Base-by-base conservation (phyloP, 1,284 basidiomycete species). In the Ceratobasidium sp. region DNA sequence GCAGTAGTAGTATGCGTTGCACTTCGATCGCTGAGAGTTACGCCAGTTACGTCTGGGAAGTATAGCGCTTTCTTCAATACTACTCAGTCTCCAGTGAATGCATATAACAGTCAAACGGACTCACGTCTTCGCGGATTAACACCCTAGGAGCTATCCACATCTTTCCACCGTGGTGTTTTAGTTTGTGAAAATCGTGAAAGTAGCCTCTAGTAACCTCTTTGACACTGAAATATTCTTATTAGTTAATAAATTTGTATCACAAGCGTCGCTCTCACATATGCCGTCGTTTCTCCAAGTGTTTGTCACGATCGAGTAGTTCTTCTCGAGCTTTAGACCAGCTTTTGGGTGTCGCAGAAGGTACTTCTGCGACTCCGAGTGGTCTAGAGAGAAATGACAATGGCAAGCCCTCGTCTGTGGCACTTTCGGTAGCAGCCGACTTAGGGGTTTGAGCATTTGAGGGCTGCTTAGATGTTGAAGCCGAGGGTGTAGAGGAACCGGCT, bases 131-230 rank as follows among this genome's bases (percentile, higher is more conserved):
- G 33, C 91, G 89, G 80, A 99, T 96, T 78, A 98, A 87, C 13
- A 94, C 94, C 31, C 88, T 90, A 0, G 97, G 97, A 15, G 95
- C 96, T 74, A 97, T 89, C 96, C 96, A 99, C 11, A 94, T 93
- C 86, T 99, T 99, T 26, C 97, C 97, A 8, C 96, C 96, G 80
- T 95, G 89, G 64, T 89, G 89, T 69, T 92, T 87, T 20, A 95
- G 92, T 80, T 91, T 90, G 81, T 95, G 94, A 76, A 94, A 88
- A 82, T 99, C 97, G 79, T 94, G 89, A 81, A 96, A 99, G 83
- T 99, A 98, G 0, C 96, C 96, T 81, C 92, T 92, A 17, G 90
- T 90, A 0, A 92, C 94, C 84, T 97, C 91, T 81, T 94, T 92
- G 74, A 98, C 89, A 78, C 95, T 97, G 20, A 11, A 77, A 74